phyloP scores from a whole-genome alignment of 106 monocot species.

The Acorus gramineus region DNA sequence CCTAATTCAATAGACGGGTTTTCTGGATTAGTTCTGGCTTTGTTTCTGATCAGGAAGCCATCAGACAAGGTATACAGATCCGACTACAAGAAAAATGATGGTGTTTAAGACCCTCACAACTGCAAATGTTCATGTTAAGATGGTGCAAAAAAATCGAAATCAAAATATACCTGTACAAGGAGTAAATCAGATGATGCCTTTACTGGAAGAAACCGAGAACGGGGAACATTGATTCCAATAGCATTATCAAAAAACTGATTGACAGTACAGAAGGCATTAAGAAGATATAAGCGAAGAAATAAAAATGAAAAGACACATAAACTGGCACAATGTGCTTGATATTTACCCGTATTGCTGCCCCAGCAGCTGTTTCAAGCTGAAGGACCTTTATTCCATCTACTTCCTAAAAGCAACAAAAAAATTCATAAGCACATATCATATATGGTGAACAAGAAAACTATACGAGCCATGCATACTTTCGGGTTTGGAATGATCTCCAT shows the following conservation, averaged over 20 bases:
- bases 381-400: constrained; percentile 94
- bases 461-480: constrained; percentile 29
- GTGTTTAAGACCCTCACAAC: too few relatives aligned
- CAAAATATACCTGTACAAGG: constrained; percentile 68
- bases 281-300: not conserved
- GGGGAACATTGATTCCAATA: constrained; percentile 83
- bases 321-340: not conserved
- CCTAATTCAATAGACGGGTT: constrained; percentile 89
- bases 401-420: constrained; percentile 41
- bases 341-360: constrained; percentile 85
- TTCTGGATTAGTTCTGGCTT: constrained; percentile 64
- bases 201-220: constrained; percentile 82
- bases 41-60: constrained; percentile 73
- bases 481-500: constrained; percentile 99
- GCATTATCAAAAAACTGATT: constrained; percentile 89
- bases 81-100: constrained; percentile 39
- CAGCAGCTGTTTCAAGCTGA: constrained; percentile 96
- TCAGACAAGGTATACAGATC: constrained; percentile 88
- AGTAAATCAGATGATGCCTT: constrained; percentile 91
- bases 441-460: not conserved
- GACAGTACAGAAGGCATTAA: not conserved
- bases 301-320: not conserved
- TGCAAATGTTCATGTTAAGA: not conserved
- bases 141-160: not conserved
- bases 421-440: not conserved